phyloP scores from a whole-genome alignment of 495 filamentous ascomycete species.

The Penicillium ucsense region DNA sequence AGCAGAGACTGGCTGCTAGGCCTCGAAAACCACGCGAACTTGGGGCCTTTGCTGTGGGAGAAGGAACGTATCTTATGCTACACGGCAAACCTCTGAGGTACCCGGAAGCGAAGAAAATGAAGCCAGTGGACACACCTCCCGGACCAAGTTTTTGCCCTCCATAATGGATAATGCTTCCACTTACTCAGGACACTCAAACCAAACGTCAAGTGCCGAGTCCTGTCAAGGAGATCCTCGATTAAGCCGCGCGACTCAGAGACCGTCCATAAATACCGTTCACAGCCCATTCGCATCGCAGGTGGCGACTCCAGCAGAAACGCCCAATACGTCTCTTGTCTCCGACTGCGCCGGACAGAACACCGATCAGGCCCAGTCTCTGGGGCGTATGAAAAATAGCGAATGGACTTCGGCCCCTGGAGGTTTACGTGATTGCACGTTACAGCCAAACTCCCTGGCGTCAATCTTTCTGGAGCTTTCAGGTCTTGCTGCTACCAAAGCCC shows the following conservation, averaged over 20 bases:
- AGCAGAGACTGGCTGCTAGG: background rate
- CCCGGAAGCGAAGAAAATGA: too few species aligned
- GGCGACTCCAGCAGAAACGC: background rate
- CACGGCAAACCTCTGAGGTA: too few species aligned
- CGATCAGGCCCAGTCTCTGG: too few species aligned
- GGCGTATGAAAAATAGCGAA: too few species aligned
- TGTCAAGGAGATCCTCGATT: background rate
- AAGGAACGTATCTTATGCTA: too few species aligned
- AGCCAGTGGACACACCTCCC: too few species aligned
- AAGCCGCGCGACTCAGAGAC: background rate
- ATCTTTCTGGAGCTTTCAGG: background rate
- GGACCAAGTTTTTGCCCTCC: background rate
- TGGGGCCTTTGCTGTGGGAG: background rate
- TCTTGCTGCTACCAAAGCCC: background rate
- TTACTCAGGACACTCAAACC: background rate
- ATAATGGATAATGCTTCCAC: background rate
- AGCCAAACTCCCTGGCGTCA: background rate
- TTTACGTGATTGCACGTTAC: background rate
- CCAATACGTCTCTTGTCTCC: background rate
- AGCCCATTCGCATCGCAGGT: background rate
- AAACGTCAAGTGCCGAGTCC: too few species aligned
- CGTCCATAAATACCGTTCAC: background rate
- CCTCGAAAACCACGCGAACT: background rate
- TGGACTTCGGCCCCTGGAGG: too few species aligned
- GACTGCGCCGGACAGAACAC: background rate